Evolutionary conservation across 495 filamentous ascomycete genomes (phyloP), one percentile per base, ranked within the genome.

Genomic region (Cercophora sp.): DNA sequence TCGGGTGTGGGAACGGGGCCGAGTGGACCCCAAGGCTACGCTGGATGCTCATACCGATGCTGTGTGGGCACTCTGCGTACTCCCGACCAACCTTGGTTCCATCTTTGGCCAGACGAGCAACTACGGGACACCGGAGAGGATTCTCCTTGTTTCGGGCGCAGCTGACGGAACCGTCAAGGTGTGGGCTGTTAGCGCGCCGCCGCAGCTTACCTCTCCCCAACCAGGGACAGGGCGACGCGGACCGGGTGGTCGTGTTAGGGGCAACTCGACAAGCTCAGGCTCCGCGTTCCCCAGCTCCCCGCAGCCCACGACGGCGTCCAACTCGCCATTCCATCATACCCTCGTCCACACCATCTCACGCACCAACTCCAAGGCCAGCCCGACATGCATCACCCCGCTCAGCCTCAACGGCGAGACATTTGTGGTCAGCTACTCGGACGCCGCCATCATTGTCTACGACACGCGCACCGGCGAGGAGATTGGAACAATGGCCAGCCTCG

Each of bases 1-100:
- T 16, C 81, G 90, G 22, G 89, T 97, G 2, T 98, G 93, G 93
- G 91, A 97, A 72, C 77, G 89, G 13, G 92, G 92, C 9, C 74
- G 91, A 31, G 89, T 98, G 32, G 94, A 96, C 65, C 90, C 92
- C 5, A 96, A 97, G 67, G 92, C 90, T 3, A 98, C 92, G 1
- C 73, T 98, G 19, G 88, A 96, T 54, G 91, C 90, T 4, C 93
- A 98, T 61, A 96, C 86, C 1, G 93, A 97, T 70, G 89, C 90
- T 5, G 89, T 98, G 3, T 98, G 93, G 93, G 85, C 88, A 6
- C 83, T 98, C 19, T 96, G 91, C 56, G 88, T 97, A 5, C 80
- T 98, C 8, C 93, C 94, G n/a, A 83, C 87, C 1, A 87, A 91
- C 1, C 79, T 85, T 16, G 87, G 83, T 6, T 77, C 84, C 27